A percentile compares a stretch with the other conserved stretches of the same genome.
These are phyloP conservation scores for Rubus parviflorus DNA, from an alignment of 306 rosid genomes.

Conservation along the genomic window DNA sequence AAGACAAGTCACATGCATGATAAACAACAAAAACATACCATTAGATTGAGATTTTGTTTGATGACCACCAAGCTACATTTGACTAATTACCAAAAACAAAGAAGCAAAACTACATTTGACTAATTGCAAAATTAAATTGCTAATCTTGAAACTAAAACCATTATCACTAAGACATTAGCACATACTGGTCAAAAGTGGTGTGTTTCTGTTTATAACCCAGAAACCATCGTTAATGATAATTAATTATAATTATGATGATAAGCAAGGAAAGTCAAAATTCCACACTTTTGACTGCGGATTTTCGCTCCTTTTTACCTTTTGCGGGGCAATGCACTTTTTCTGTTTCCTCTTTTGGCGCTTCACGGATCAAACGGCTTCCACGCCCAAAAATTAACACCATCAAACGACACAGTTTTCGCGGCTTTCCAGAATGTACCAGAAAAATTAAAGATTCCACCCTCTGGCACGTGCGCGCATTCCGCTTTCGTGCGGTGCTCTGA, in stretches of 20 bases:
- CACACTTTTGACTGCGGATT: background rate
- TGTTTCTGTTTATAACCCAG: background rate
- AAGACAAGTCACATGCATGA: background rate
- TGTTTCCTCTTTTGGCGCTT: background rate
- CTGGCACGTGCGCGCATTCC: conserved; percentile 5
- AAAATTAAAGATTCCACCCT: conserved; percentile 1
- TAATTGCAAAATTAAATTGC: background rate
- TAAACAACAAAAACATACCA: background rate
- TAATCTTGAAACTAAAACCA: background rate
- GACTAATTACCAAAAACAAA: background rate
- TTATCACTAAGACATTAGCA: background rate
- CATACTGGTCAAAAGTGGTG: background rate
- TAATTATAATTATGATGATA: background rate
- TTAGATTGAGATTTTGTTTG: background rate
- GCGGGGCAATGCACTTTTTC: background rate
- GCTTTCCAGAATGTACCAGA: conserved; percentile 11
- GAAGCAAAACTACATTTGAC: background rate
- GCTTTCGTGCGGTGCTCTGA: conserved; percentile 2
- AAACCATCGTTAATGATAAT: background rate
- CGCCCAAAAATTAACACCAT: background rate
- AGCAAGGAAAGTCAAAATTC: background rate
- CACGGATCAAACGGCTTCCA: background rate
- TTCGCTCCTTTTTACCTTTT: background rate
- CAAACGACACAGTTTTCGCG: background rate
- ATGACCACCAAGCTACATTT: background rate